phyloP scores from a whole-genome alignment of 2,329 filamentous ascomycete species.

The Penicillium freii region DNA sequence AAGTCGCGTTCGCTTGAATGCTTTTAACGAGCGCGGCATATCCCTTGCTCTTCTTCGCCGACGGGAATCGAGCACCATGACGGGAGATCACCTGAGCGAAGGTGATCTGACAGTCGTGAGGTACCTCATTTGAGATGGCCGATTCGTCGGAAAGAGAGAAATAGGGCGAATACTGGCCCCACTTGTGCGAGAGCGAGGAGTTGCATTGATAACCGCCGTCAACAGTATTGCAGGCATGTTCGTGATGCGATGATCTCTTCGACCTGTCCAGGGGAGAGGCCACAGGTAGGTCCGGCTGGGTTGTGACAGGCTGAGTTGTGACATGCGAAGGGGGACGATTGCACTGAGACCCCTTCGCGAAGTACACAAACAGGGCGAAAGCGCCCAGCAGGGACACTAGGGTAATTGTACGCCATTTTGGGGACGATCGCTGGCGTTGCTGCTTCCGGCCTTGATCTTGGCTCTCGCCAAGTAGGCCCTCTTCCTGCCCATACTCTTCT shows the following conservation, averaged over 20 bases:
- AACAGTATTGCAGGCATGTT: conserved; percentile 51
- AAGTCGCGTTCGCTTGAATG: conserved; percentile 59
- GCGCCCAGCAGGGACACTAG: conserved; percentile 8
- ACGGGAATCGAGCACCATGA: conserved; percentile 82
- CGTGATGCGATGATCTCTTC: neutral
- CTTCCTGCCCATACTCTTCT: conserved; percentile 1
- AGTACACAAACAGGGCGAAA: conserved; percentile 7
- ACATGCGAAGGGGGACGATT: conserved; percentile 3
- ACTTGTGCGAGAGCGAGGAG: conserved; percentile 61
- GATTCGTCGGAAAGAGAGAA: conserved; percentile 66
- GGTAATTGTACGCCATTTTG: conserved; percentile 2
- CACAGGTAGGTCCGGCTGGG: neutral
- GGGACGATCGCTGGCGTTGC: neutral
- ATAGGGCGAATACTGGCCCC: conserved; percentile 88
- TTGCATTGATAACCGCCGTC: conserved; percentile 63
- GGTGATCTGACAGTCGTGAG: conserved; percentile 68
- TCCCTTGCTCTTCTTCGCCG: conserved; percentile 59
- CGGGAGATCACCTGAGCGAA: conserved; percentile 80
- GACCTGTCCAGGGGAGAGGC: neutral
- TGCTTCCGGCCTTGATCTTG: neutral
- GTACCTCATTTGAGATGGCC: conserved; percentile 59
- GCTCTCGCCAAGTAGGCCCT: conserved; percentile 5
- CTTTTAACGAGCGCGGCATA: conserved; percentile 65
- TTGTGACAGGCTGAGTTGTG: conserved; percentile 1
- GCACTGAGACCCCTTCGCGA: conserved; percentile 7